Conservation (phyloP, 2,329 filamentous ascomycete genomes). For the Daldinia sp. region DNA sequence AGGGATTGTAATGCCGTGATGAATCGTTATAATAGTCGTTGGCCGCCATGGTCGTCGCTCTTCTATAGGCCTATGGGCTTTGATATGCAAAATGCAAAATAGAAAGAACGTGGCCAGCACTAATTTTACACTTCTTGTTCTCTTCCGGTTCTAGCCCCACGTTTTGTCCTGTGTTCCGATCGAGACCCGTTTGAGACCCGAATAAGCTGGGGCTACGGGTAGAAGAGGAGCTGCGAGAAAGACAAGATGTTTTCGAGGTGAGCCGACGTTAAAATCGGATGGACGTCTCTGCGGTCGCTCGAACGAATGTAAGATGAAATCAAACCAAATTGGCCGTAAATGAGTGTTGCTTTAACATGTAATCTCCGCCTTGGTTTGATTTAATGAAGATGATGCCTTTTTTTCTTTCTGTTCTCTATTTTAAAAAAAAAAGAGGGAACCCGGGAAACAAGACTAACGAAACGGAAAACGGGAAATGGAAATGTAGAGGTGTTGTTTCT, state of each 20-base stretch:
- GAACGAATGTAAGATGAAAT: slow-evolving; percentile 26
- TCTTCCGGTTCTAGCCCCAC: neutral
- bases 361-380: neutral
- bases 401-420: too few species aligned
- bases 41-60: slow-evolving; percentile 60
- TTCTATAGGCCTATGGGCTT: neutral
- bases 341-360: slow-evolving; percentile 2
- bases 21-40: slow-evolving; percentile 71
- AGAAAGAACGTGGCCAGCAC: slow-evolving; percentile 25
- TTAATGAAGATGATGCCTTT: slow-evolving; percentile 10
- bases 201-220: neutral
- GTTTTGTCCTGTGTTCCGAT: neutral
- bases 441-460: neutral
- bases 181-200: neutral
- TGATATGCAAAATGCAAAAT: neutral
- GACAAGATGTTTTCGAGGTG: neutral
- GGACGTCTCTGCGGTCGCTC: slow-evolving; percentile 1
- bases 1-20: slow-evolving; percentile 51
- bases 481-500: slow-evolving; percentile 6
- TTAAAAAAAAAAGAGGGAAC: slow-evolving; percentile 7
- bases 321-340: slow-evolving; percentile 15
- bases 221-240: neutral
- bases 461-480: neutral
- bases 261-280: neutral
- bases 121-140: neutral